Conservation (phyloP, 2,329 filamentous ascomycete species). For the Botrytis aclada region DNA sequence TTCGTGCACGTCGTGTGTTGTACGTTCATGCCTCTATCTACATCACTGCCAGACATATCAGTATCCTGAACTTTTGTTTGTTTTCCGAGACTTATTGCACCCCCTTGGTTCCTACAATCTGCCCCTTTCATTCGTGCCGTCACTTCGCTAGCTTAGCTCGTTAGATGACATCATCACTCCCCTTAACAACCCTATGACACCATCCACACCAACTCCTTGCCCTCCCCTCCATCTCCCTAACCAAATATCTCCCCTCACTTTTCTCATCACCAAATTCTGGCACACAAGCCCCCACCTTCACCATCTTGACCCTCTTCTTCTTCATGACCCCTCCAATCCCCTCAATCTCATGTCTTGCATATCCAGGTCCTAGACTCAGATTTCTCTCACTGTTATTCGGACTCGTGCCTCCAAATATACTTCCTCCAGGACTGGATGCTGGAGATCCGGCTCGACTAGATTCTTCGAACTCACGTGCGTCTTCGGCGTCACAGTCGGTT, state of each 20-base stretch:
- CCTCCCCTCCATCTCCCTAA: slow-evolving; percentile 64
- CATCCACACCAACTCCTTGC: slow-evolving; percentile 87
- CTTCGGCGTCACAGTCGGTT: slow-evolving; percentile 79
- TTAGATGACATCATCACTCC: slow-evolving; percentile 44
- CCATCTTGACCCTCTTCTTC: slow-evolving; percentile 79
- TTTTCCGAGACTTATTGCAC: neutral
- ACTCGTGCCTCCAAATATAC: slow-evolving; percentile 14
- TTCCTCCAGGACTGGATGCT: slow-evolving; percentile 26
- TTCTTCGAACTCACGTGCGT: slow-evolving; percentile 45
- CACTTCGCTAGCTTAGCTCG: slow-evolving; percentile 2
- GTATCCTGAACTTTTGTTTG: neutral
- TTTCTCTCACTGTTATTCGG: slow-evolving; percentile 24
- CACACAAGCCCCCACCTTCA: slow-evolving; percentile 78
- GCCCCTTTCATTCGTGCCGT: neutral
- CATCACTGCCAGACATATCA: neutral
- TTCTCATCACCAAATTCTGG: slow-evolving; percentile 81
- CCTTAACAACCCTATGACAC: slow-evolving; percentile 75
- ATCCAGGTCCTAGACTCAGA: slow-evolving; percentile 59
- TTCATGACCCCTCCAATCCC: slow-evolving; percentile 87
- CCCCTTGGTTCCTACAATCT: neutral
- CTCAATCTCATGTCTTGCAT: slow-evolving; percentile 83
- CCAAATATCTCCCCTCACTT: slow-evolving; percentile 61
- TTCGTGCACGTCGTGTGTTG: neutral
- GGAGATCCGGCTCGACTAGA: slow-evolving; percentile 26
- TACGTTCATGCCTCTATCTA: neutral